Conservation (phyloP, 441 rosid genomes). For the Adansonia madagascariensis region DNA sequence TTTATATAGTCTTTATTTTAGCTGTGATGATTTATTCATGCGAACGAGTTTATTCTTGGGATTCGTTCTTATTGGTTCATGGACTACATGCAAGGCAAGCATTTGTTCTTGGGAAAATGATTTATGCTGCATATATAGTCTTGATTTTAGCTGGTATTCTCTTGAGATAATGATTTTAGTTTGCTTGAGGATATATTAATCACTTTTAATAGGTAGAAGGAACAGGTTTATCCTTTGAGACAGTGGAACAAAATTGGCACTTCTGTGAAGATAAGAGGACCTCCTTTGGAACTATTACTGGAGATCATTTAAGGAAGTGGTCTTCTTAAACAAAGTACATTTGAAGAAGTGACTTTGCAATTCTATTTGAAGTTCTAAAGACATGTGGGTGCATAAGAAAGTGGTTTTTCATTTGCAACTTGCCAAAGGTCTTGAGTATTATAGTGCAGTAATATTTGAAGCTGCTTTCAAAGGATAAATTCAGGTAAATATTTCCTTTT, state of each 20-base stretch:
- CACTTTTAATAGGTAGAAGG: conserved; percentile 60
- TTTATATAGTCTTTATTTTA: too few species aligned
- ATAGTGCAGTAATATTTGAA: conserved; percentile 60
- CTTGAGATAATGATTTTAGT: background rate
- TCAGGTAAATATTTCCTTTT: conserved; percentile 52
- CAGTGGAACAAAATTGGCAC: conserved; percentile 66
- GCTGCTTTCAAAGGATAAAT: conserved; percentile 55
- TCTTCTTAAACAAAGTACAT: conserved; percentile 55
- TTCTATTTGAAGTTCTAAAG: too few species aligned
- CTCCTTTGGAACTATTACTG: conserved; percentile 53
- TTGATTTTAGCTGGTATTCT: too few species aligned
- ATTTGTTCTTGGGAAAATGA: background rate
- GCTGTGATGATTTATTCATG: background rate
- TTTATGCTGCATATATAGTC: background rate
- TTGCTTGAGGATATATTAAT: background rate
- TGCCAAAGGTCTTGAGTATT: conserved; percentile 90
- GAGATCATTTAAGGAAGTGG: conserved; percentile 60
- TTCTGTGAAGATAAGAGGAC: conserved; percentile 68
- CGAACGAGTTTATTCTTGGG: background rate
- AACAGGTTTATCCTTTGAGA: conserved; percentile 66
- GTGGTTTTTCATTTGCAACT: conserved; percentile 55
- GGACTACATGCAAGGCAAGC: background rate
- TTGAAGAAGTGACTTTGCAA: conserved; percentile 38
- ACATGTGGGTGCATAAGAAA: background rate
- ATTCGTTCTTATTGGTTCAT: background rate